Base-by-base conservation (phyloP, 306 rosid species). In the Corylus americana region DNA sequence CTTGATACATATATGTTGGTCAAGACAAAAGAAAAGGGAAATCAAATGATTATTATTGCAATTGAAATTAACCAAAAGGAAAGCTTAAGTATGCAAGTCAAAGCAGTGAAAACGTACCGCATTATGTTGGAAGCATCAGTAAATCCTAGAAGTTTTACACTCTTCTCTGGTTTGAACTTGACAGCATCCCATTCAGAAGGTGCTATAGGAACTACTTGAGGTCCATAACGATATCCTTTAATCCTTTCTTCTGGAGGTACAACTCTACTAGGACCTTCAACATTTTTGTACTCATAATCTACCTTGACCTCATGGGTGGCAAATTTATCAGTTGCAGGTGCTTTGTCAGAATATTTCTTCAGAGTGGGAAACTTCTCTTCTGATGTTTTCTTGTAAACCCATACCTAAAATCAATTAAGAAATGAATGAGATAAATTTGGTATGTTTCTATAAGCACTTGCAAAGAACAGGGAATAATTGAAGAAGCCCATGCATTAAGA, bases 361-460 rank as follows among this genome's bases (percentile, higher is more conserved):
- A 91, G 82, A 74, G 92, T 86, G 27, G 98, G 97, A 85, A 94
- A 86, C 85, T 81, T 94, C 87, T 94, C 97, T 90, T 94, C 95
- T 20, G 91, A 78, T 63, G 97, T 92, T 89, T 94, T 94, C 92
- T 94, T 94, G 89, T 94, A 94, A 54, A 92, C 97, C 94, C 90
- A 80, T 63, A 92, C 91, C 98, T 92, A 69, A 79, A 77, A 83
- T 47, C 78, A 85, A 80, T 73, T 58, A 73, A 48, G 73, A 42
- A 80, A 62, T 70, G 53, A 77, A 61, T 27, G 80, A 74, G 39
- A 81, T 44, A 45, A 79, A 8, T 13, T 5, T 14, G 18, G 49
- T 22, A 13, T 20, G 16, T 67, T 50, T 45, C 17, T n/a, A 7
- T 37, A 20, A n/a, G 50, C 72, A 78, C 17, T 13, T 11, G 64